Percentiles rank a stretch among this genome's conserved stretches.
These are phyloP conservation scores for Thelonectria rubi DNA, from an alignment of 2,329 filamentous ascomycete genomes.

Conservation along the genomic window DNA sequence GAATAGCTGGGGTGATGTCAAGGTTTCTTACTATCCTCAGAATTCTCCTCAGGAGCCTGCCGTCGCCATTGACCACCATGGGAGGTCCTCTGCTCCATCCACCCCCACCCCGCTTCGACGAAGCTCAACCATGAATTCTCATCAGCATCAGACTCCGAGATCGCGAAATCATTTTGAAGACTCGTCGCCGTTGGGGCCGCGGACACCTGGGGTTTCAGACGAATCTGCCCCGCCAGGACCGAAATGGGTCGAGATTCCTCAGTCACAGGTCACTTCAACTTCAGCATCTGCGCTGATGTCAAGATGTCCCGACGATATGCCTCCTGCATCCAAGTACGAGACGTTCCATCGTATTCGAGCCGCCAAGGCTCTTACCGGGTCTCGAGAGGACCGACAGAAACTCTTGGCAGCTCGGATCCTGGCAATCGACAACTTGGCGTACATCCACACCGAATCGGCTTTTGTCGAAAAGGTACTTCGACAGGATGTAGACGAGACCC, in stretches of 20 bases:
- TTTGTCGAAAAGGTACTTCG: constrained; percentile 88
- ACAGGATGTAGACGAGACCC: constrained; percentile 88
- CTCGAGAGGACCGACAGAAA: constrained; percentile 73
- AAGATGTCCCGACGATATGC: constrained; percentile 69
- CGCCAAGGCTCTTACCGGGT: constrained; percentile 79
- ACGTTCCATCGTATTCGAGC: constrained; percentile 83
- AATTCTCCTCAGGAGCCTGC: constrained; percentile 41
- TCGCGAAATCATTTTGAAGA: constrained; percentile 49
- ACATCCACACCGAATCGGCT: constrained; percentile 83
- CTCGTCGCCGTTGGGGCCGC: constrained; percentile 59
- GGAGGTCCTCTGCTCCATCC: constrained; percentile 61
- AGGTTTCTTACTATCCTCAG: constrained; percentile 78
- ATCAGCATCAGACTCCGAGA: constrained; percentile 55
- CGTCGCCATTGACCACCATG: constrained; percentile 40
- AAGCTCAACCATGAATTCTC: constrained; percentile 63
- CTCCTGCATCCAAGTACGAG: constrained; percentile 80
- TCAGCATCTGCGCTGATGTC: constrained; percentile 66
- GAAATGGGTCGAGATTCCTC: constrained; percentile 72
- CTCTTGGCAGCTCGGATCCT: constrained; percentile 84
- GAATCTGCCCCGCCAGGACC: constrained; percentile 54
- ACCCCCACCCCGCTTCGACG: constrained; percentile 82
- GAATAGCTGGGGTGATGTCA: constrained; percentile 83
- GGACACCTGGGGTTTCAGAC: constrained; percentile 51
- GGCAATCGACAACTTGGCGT: constrained; percentile 89
- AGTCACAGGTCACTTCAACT: constrained; percentile 60